Conservation (phyloP, 2,329 filamentous ascomycete species). For the Chalara sp. region DNA sequence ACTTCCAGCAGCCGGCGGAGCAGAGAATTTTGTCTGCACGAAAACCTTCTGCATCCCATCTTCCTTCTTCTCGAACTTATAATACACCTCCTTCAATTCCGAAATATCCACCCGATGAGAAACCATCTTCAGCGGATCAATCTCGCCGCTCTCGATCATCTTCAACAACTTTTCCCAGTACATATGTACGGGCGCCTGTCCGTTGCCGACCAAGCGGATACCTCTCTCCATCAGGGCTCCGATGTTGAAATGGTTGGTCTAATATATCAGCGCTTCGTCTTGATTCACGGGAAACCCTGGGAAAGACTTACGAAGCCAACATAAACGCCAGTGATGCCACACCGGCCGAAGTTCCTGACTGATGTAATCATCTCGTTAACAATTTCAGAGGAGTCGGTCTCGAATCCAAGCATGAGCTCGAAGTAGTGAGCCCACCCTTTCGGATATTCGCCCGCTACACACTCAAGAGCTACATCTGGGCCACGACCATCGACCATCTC, state of each 20-base stretch:
- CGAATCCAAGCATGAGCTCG: constrained; percentile 55
- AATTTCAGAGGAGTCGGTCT: constrained; percentile 80
- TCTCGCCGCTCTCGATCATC: constrained; percentile 57
- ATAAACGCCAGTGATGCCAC: constrained; percentile 69
- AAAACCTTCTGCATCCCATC: constrained; percentile 79
- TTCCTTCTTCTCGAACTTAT: constrained; percentile 52
- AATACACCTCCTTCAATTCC: constrained; percentile 62
- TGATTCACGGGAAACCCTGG: not conserved
- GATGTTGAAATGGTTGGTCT: constrained; percentile 24
- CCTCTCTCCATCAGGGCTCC: constrained; percentile 77
- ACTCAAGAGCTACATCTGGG: constrained; percentile 69
- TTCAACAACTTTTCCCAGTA: constrained; percentile 77
- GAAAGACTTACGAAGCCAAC: constrained; percentile 45
- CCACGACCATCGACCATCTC: constrained; percentile 66
- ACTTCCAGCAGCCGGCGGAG: constrained; percentile 36
- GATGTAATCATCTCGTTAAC: constrained; percentile 73
- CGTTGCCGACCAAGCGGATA: constrained; percentile 67
- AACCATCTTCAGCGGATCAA: constrained; percentile 75
- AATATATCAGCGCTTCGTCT: not conserved
- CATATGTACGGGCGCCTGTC: constrained; percentile 67
- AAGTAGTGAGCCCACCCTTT: constrained; percentile 56
- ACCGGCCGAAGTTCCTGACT: constrained; percentile 65
- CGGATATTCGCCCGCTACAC: constrained; percentile 52
- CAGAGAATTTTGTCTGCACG: constrained; percentile 51
- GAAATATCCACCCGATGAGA: constrained; percentile 71